Evolutionary conservation across 345 rosid species (phyloP).

Genomic region (Citrus trifoliata): DNA sequence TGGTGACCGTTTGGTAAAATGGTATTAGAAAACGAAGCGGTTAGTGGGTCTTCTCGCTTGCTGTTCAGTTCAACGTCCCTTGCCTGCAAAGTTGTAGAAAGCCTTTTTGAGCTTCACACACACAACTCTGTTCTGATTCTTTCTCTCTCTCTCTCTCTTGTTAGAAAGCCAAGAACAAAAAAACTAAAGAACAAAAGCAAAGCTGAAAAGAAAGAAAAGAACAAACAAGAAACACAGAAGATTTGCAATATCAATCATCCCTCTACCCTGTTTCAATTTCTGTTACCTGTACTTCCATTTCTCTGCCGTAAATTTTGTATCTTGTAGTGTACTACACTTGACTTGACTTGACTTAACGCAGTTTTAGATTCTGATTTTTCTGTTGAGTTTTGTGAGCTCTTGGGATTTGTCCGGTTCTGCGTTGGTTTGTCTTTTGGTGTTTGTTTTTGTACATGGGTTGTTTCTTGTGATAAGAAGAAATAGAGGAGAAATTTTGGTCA

Average conservation of each 20-base stretch:
- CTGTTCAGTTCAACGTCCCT: conserved; percentile 45
- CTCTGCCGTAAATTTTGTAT: neutral
- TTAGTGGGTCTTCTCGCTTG: conserved; percentile 41
- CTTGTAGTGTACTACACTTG: neutral
- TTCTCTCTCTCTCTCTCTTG: neutral
- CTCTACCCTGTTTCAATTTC: conserved; percentile 15
- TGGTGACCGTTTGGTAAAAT: conserved; percentile 27
- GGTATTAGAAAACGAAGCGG: conserved; percentile 15
- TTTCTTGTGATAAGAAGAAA: conserved; percentile 7
- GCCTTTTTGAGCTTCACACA: neutral
- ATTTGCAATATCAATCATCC: neutral
- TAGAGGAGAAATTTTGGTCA: neutral
- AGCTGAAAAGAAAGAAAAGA: conserved; percentile 9
- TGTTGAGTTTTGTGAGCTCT: neutral
- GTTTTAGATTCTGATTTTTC: conserved; percentile 3
- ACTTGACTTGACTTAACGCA: neutral
- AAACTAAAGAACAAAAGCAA: conserved; percentile 5
- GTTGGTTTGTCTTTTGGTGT: neutral
- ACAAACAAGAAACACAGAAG: neutral
- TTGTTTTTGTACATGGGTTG: conserved; percentile 20
- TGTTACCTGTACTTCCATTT: conserved; percentile 1
- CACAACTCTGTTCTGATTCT: conserved; percentile 7
- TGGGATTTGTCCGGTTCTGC: conserved; percentile 15
- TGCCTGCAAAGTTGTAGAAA: conserved; percentile 40
- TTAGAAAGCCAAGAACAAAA: conserved; percentile 1